phyloP scores from a whole-genome alignment of 768 basidiomycete species.

The Amanita pseudoporphyria region DNA sequence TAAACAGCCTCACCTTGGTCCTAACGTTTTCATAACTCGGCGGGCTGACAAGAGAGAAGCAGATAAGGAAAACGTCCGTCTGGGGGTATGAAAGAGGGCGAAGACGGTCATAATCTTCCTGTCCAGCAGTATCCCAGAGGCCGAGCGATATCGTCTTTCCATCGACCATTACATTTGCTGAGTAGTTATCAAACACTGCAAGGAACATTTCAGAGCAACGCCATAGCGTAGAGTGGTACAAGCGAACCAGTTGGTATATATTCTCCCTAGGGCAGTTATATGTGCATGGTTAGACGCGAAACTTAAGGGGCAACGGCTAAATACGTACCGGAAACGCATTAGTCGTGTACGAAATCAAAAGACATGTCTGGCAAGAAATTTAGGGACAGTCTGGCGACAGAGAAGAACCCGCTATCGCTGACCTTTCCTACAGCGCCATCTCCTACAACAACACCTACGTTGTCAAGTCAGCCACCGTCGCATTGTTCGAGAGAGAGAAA shows the following conservation, averaged over 20 bases:
- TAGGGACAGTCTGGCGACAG: conserved; percentile 8
- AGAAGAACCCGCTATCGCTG: conserved; percentile 13
- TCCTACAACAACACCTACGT: conserved; percentile 90
- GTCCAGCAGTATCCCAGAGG: conserved; percentile 99
- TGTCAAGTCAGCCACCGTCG: conserved; percentile 17
- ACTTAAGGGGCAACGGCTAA: conserved; percentile 5
- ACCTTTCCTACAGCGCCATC: conserved; percentile 99
- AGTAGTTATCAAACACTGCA: conserved; percentile 98
- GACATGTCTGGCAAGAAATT: conserved; percentile 67
- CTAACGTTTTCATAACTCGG: conserved; percentile 98
- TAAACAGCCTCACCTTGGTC: conserved; percentile 65
- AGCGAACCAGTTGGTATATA: conserved; percentile 85
- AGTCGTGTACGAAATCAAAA: conserved; percentile 98
- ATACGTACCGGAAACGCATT: conserved; percentile 85
- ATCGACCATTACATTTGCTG: conserved; percentile 98
- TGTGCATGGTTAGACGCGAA: neutral
- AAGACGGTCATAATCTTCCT: conserved; percentile 98
- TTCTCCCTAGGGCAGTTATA: conserved; percentile 56
- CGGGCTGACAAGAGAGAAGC: conserved; percentile 96
- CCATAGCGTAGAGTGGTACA: neutral
- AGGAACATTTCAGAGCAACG: conserved; percentile 5
- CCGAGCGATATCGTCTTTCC: conserved; percentile 97
- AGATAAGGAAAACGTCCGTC: conserved; percentile 98
- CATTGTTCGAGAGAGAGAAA: conserved; percentile 12
- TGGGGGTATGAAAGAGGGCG: conserved; percentile 98